Base-by-base conservation (phyloP, 768 basidiomycete species). In the Kwoniella europaea region DNA sequence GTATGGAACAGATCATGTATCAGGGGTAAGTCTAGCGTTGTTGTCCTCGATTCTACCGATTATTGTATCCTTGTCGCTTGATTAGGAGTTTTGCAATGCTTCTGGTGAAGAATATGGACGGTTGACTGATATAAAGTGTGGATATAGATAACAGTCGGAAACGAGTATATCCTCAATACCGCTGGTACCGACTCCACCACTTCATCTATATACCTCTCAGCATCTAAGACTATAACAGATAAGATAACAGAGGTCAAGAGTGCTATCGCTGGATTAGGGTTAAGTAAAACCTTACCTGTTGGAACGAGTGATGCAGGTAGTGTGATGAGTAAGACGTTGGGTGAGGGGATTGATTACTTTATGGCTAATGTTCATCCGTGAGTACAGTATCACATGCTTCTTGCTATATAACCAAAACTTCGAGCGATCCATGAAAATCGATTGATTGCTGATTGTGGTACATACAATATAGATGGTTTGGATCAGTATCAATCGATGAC, bases 221-320 rank as follows among this genome's bases (percentile, higher is more conserved):
- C 91, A 50, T 87, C 90, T 68, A 76, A 84, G 3, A 87, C 89
- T 77, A 93, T 98, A 71, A 80, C 87, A 3, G 90, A 91, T 81
- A 91, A 91, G 16, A 85, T 88, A 10, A 41, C 70, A 27, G 70
- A 81, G 58, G 79, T 85, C 69, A 82, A 71, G 78, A 69, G 68
- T 86, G 89, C 88, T 78, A 69, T 85, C 27, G 44, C 72, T 6
- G 84, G 82, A 10, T 74, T 94, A 84, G 88, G 85, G 65, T 79
- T 94, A 35, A 80, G 77, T 69, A 88, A 91, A 82, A 86, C 79
- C 16, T 86, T 94, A 24, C 87, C 88, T 0, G 88, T 96, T 20
- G 93, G 93, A 41, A 91, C 87, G 16, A 87, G 92, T 13, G 94
- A 97, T 77, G 94, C 94, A 12, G 94, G 94, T 22, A 88, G 89